Conservation (phyloP, 1,284 basidiomycete genomes). For the Rhodotorula sp. region DNA sequence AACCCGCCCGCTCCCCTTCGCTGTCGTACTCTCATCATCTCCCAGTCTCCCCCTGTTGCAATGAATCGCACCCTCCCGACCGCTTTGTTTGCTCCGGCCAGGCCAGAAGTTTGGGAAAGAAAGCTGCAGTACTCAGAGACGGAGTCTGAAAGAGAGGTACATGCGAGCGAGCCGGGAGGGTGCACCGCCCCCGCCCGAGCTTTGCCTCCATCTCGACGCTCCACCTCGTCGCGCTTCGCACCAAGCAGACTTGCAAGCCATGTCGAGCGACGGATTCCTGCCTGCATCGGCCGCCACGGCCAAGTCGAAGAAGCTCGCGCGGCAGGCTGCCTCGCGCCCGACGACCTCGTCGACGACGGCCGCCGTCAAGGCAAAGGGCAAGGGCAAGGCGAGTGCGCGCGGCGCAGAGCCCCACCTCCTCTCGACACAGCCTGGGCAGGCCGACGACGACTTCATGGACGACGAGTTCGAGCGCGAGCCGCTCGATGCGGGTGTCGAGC, state of each 20-base stretch:
- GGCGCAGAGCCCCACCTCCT: slow-evolving; percentile 24
- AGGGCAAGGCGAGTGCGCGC: slow-evolving; percentile 27
- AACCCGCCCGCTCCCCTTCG: background rate
- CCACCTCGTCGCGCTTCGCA: background rate
- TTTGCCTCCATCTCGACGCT: background rate
- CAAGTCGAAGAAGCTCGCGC: slow-evolving; percentile 29
- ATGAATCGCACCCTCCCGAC: too few species aligned
- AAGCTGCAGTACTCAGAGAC: too few species aligned
- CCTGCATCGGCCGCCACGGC: slow-evolving; percentile 35
- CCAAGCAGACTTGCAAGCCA: background rate
- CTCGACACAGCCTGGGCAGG: slow-evolving; percentile 30
- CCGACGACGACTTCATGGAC: background rate
- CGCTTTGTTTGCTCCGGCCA: too few species aligned
- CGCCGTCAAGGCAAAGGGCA: slow-evolving; percentile 7
- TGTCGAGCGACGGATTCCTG: slow-evolving; percentile 35
- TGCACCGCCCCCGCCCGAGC: background rate
- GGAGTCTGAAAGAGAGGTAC: too few species aligned
- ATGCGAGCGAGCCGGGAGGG: too few species aligned
- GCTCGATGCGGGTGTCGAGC: slow-evolving; percentile 23
- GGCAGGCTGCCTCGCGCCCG: slow-evolving; percentile 11
- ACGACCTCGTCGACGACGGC: slow-evolving; percentile 8
- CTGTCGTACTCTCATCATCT: background rate
- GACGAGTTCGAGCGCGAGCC: slow-evolving; percentile 24
- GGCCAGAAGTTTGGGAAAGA: too few species aligned
- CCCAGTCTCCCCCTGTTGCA: too few species aligned